Percentiles rank a stretch among this genome's conserved stretches.
Evolutionary conservation across 1,139 yeast species (phyloP).

Genomic region (Diutina pseudorugosa): DNA sequence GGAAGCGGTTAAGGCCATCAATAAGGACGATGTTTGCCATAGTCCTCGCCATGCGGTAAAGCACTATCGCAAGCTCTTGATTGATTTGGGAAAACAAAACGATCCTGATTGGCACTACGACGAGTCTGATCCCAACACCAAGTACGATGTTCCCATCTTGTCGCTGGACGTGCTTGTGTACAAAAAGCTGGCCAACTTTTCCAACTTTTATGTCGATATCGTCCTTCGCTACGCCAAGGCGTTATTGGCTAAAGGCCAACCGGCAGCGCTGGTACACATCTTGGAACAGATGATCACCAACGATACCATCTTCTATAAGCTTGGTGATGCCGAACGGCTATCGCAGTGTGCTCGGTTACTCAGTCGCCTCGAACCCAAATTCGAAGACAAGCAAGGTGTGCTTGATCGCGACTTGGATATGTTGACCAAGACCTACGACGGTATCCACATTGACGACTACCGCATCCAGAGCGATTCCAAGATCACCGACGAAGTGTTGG

Average conservation of each 20-base stretch:
- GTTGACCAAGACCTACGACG: constrained; percentile 19
- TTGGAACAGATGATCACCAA: constrained; percentile 22
- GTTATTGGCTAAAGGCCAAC: constrained; percentile 29
- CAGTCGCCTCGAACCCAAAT: constrained; percentile 17
- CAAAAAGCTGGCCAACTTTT: constrained; percentile 20
- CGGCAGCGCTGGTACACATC: constrained; percentile 19
- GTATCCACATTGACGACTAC: constrained; percentile 17
- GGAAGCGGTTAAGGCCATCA: constrained; percentile 31
- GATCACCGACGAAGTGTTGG: constrained; percentile 22
- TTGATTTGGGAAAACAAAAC: constrained; percentile 23
- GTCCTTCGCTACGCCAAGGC: constrained; percentile 31
- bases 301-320: constrained; percentile 24
- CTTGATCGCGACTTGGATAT: constrained; percentile 31
- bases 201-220: constrained; percentile 35
- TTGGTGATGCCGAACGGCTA: constrained; percentile 35
- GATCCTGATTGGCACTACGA: constrained; percentile 14
- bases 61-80: constrained; percentile 28
- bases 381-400: constrained; percentile 20
- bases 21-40: constrained; percentile 32
- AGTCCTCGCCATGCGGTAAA: constrained; percentile 34
- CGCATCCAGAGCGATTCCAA: constrained; percentile 17
- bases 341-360: constrained; percentile 30
- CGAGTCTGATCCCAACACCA: constrained; percentile 12
- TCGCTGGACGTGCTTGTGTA: constrained; percentile 19
- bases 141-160: constrained; percentile 24